Percentiles rank a stretch among this genome's conserved stretches.
These are phyloP conservation scores for Oryza glaberrima DNA, from an alignment of 176 grass and related monocot species.

Conservation along the genomic window DNA sequence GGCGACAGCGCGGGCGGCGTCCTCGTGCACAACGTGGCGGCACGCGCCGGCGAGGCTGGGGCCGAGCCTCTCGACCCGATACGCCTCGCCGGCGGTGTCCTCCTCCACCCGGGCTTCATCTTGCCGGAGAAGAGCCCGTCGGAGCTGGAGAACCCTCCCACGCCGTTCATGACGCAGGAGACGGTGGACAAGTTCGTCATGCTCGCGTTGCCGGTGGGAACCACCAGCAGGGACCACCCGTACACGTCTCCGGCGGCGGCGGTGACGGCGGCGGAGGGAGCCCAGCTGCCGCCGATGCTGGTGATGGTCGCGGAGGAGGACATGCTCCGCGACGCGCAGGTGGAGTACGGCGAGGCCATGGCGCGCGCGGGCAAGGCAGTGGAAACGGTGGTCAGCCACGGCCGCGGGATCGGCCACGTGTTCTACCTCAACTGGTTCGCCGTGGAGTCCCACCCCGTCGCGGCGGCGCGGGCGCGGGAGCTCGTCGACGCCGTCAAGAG, in stretches of 20 bases:
- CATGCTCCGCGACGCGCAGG: slow-evolving; percentile 39
- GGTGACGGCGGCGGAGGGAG: slow-evolving; percentile 16
- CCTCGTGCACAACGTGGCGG: slow-evolving; percentile 55
- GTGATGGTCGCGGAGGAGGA: slow-evolving; percentile 43
- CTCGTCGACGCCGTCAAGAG: slow-evolving; percentile 34
- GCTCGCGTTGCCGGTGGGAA: slow-evolving; percentile 38
- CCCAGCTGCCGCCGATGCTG: slow-evolving; percentile 31
- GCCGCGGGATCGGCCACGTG: slow-evolving; percentile 6
- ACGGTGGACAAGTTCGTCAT: slow-evolving; percentile 43
- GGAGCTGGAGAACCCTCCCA: slow-evolving; percentile 50
- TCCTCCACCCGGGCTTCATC: slow-evolving; percentile 50
- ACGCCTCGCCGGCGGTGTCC: slow-evolving; percentile 35
- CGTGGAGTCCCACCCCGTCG: slow-evolving; percentile 35
- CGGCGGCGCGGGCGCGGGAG: neutral
- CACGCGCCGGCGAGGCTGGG: neutral
- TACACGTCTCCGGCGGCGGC: slow-evolving; percentile 40
- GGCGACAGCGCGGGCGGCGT: slow-evolving; percentile 55
- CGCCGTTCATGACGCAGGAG: slow-evolving; percentile 29
- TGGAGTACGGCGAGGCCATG: slow-evolving; percentile 49
- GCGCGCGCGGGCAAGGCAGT: neutral
- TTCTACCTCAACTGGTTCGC: slow-evolving; percentile 56
- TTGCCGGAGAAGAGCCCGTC: slow-evolving; percentile 31
- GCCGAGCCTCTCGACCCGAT: slow-evolving; percentile 1
- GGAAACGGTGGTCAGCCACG: slow-evolving; percentile 20
- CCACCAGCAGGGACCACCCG: slow-evolving; percentile 34